These are phyloP conservation scores for Beauveria pseudobassiana DNA, from an alignment of 2,329 filamentous ascomycete genomes.

Conservation along the genomic window DNA sequence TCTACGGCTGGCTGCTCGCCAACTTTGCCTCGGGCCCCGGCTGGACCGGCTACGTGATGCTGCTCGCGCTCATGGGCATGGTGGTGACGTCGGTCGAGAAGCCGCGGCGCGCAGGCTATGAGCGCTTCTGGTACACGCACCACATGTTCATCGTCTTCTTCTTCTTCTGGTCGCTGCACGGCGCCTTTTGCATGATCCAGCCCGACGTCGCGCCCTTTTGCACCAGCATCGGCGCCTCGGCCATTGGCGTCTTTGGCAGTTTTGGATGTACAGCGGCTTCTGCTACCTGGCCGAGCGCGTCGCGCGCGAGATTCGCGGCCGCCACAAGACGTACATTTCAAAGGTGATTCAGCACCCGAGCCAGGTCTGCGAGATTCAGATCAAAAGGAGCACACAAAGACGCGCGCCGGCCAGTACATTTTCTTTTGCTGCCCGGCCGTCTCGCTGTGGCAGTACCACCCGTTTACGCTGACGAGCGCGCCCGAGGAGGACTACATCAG, in stretches of 20 bases:
- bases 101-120: constrained; percentile 71
- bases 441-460: constrained; percentile 83
- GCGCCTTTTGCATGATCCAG: constrained; percentile 86
- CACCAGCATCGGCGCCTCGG: constrained; percentile 55
- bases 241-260: constrained; percentile 77
- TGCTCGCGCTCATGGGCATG: constrained; percentile 71
- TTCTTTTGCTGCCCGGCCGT: constrained; percentile 83
- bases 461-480: constrained; percentile 78
- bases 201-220: constrained; percentile 75
- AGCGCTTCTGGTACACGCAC: constrained; percentile 87
- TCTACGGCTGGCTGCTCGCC: constrained; percentile 69
- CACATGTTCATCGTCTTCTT: constrained; percentile 86
- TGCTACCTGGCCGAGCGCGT: constrained; percentile 74
- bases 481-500: constrained; percentile 89
- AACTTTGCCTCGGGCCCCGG: constrained; percentile 75
- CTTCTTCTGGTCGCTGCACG: constrained; percentile 85
- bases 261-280: constrained; percentile 80
- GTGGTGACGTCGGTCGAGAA: constrained; percentile 71
- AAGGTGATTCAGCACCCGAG: constrained; percentile 87
- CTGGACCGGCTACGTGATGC: constrained; percentile 82
- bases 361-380: constrained; percentile 85
- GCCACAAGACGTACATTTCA: constrained; percentile 78
- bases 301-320: constrained; percentile 68
- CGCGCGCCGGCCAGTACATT: constrained; percentile 77
- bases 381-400: constrained; percentile 86